These are phyloP conservation scores for Plasmodium malariae DNA, from an alignment of 169 alveolate genomes.

Conservation along the genomic window DNA sequence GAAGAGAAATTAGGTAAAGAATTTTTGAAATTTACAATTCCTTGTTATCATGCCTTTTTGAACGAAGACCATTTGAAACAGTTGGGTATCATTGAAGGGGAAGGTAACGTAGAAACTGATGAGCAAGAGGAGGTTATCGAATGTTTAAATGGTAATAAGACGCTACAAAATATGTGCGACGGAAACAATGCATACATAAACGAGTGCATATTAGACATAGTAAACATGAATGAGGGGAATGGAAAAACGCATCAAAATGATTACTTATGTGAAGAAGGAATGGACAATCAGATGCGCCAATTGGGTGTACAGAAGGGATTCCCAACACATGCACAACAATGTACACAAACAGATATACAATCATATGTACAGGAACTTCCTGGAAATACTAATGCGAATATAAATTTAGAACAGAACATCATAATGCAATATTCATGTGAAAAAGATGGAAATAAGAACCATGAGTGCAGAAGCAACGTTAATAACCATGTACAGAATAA, in stretches of 20 bases:
- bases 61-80: constrained; percentile 13
- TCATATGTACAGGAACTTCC: no score
- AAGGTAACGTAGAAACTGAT: background rate
- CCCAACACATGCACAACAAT: no score
- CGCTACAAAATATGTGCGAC: background rate
- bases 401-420: no score
- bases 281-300: background rate
- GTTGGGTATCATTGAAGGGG: constrained; percentile 20
- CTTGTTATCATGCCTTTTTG: constrained; percentile 41
- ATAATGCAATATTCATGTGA: no score
- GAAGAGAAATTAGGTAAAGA: constrained; percentile 14
- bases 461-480: background rate
- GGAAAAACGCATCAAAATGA: constrained; percentile 1
- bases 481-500: background rate
- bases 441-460: background rate
- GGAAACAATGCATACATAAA: background rate
- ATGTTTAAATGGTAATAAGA: background rate
- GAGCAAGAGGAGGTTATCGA: background rate
- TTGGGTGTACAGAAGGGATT: background rate
- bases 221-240: background rate
- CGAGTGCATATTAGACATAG: background rate
- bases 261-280: background rate
- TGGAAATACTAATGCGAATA: no score
- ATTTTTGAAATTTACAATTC: constrained; percentile 50
- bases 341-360: no score